These are phyloP conservation scores for Hortiboletus flavorubellus DNA, from an alignment of 768 basidiomycete species.

Conservation along the genomic window DNA sequence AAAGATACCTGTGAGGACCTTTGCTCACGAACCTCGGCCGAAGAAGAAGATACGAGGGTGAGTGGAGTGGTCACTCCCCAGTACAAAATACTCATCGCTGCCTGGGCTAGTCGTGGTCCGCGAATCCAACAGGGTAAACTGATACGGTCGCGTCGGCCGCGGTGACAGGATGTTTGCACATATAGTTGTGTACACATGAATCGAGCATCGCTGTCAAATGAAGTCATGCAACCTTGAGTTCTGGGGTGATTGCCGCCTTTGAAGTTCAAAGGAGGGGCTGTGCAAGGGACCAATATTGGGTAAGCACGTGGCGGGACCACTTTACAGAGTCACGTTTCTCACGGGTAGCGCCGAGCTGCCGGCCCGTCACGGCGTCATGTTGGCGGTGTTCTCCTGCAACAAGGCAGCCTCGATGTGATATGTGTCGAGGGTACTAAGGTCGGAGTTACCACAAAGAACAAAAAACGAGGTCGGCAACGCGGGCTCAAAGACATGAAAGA, in stretches of 20 bases:
- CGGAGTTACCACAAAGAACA: constrained; percentile 39
- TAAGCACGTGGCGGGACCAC: constrained; percentile 25
- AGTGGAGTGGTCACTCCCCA: constrained; percentile 23
- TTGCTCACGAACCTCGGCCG: constrained; percentile 63
- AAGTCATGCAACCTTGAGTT: constrained; percentile 6
- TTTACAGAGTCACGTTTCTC: constrained; percentile 31
- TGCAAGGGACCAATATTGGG: constrained; percentile 6
- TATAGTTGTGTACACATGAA: constrained; percentile 13
- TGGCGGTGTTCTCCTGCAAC: constrained; percentile 23
- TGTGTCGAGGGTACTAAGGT: constrained; percentile 32
- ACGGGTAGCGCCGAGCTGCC: constrained; percentile 18
- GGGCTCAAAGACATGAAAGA: constrained; percentile 38
- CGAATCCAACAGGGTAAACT: constrained; percentile 70
- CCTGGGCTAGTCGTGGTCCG: constrained; percentile 59
- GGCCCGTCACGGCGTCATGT: constrained; percentile 15
- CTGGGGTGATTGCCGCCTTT: constrained; percentile 8
- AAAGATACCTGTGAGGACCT: constrained; percentile 50
- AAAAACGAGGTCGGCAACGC: constrained; percentile 40
- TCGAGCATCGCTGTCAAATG: constrained; percentile 9
- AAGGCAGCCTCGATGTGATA: constrained; percentile 37
- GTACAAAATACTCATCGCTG: not conserved
- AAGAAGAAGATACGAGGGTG: constrained; percentile 82
- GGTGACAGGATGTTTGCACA: constrained; percentile 16
- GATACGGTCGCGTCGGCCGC: constrained; percentile 59
- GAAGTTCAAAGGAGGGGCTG: constrained; percentile 15